Percentiles rank a stretch among this genome's conserved stretches.
Evolutionary conservation across 148 eudicot species (phyloP).

Genomic region (Cornus controversa): DNA sequence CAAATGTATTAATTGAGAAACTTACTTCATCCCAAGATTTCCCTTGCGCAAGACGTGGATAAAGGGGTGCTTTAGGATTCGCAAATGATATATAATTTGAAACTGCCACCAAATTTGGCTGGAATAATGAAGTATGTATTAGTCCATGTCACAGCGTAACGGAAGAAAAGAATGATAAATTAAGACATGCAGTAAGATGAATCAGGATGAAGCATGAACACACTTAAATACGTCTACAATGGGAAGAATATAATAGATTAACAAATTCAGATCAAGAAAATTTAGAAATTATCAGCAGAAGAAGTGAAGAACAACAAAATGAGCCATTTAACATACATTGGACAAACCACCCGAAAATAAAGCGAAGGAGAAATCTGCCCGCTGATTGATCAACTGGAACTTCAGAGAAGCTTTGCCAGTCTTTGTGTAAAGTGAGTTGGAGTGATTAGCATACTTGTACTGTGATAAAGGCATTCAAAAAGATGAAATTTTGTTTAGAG

Average conservation of each 20-base stretch:
- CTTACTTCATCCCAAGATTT: constrained; percentile 56
- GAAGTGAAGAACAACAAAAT: background rate
- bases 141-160: constrained; percentile 21
- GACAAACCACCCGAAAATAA: constrained; percentile 80
- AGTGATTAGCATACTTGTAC: constrained; percentile 65
- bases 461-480: constrained; percentile 34
- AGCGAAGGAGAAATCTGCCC: constrained; percentile 92
- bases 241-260: background rate
- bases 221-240: too few species aligned
- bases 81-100: constrained; percentile 56
- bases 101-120: constrained; percentile 69
- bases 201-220: too few species aligned
- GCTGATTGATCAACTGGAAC: constrained; percentile 86
- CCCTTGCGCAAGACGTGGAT: constrained; percentile 60
- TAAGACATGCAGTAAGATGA: too few species aligned
- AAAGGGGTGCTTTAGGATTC: constrained; percentile 80
- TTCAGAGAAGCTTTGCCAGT: constrained; percentile 59
- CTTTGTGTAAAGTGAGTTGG: constrained; percentile 41
- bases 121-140: constrained; percentile 11
- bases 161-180: too few species aligned
- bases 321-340: constrained; percentile 42
- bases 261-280: background rate
- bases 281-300: background rate
- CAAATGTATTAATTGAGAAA: background rate
- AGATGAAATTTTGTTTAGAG: background rate